Evolutionary conservation across 176 grass and related monocot genomes (phyloP).

Genomic region (Cocos nucifera): DNA sequence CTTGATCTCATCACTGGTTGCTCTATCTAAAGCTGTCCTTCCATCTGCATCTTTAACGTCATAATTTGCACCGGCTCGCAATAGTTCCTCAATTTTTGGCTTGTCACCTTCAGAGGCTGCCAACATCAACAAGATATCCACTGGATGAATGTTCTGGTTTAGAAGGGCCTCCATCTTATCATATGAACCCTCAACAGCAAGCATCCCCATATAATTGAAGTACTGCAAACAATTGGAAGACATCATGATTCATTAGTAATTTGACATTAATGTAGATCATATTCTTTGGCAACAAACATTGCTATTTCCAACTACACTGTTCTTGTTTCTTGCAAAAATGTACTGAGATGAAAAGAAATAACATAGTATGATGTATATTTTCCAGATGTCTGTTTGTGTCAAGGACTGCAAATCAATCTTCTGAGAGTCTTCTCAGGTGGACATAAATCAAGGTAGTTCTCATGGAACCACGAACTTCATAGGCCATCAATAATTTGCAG

Average conservation of each 20-base stretch:
- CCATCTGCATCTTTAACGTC: constrained; percentile 84
- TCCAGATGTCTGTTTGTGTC: too few species aligned
- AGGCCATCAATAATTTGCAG: too few species aligned
- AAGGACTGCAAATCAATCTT: too few species aligned
- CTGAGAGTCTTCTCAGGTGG: too few species aligned
- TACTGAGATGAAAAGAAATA: too few species aligned
- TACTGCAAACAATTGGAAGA: constrained; percentile 35
- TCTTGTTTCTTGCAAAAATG: too few species aligned
- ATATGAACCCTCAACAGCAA: constrained; percentile 94
- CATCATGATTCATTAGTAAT: not conserved
- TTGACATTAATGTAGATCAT: too few species aligned
- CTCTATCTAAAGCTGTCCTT: constrained; percentile 69
- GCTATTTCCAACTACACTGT: too few species aligned
- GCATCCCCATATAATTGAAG: constrained; percentile 99
- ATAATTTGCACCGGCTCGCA: constrained; percentile 66
- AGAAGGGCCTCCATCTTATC: constrained; percentile 97
- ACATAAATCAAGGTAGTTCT: too few species aligned
- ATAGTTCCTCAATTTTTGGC: constrained; percentile 94
- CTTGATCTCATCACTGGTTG: constrained; percentile 42
- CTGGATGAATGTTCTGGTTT: constrained; percentile 77
- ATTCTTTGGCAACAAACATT: too few species aligned
- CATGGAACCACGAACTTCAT: too few species aligned
- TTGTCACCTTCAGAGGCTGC: constrained; percentile 77
- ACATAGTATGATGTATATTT: too few species aligned
- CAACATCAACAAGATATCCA: constrained; percentile 85